phyloP scores from a whole-genome alignment of 2,329 filamentous ascomycete genomes.

The Sporothrix euskadiensis region DNA sequence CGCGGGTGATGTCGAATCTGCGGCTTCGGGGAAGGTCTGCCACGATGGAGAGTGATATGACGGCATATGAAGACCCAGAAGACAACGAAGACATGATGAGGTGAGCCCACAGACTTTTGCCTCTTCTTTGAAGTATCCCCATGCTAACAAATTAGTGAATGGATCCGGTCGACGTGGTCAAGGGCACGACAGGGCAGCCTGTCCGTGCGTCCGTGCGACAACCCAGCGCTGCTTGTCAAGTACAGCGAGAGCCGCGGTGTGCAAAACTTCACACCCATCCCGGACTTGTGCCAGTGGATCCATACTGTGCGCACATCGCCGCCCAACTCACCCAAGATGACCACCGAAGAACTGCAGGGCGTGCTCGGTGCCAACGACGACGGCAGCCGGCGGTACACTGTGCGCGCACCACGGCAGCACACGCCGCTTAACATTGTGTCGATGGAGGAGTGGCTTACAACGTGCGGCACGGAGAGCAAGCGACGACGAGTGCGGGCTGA shows the following conservation, averaged over 20 bases:
- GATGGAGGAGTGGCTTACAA: conserved; percentile 32
- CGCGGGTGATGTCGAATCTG: conserved; percentile 22
- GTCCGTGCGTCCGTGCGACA: conserved; percentile 24
- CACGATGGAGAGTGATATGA: conserved; percentile 28
- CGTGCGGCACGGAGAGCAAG: conserved; percentile 27
- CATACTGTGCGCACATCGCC: conserved; percentile 26
- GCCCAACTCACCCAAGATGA: conserved; percentile 25
- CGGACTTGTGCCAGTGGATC: conserved; percentile 32
- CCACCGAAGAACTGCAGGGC: conserved; percentile 25
- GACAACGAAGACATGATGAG: conserved; percentile 26
- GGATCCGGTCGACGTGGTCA: conserved; percentile 29
- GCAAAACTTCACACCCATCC: conserved; percentile 30
- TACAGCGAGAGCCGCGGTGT: conserved; percentile 31
- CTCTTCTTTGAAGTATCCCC: not conserved
- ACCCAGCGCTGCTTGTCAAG: conserved; percentile 30
- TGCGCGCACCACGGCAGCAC: conserved; percentile 26
- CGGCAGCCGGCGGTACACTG: conserved; percentile 23
- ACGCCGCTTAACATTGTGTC: conserved; percentile 26
- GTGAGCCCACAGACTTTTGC: not conserved
- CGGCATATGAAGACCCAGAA: conserved; percentile 21
- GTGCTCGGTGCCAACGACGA: conserved; percentile 28
- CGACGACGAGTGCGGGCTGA: conserved; percentile 29
- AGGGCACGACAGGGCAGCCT: conserved; percentile 23
- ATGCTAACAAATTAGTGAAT: conserved; percentile 22
- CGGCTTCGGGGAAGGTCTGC: conserved; percentile 22